These are phyloP conservation scores for Microcos paniculata DNA, from an alignment of 345 rosid genomes.

Conservation along the genomic window DNA sequence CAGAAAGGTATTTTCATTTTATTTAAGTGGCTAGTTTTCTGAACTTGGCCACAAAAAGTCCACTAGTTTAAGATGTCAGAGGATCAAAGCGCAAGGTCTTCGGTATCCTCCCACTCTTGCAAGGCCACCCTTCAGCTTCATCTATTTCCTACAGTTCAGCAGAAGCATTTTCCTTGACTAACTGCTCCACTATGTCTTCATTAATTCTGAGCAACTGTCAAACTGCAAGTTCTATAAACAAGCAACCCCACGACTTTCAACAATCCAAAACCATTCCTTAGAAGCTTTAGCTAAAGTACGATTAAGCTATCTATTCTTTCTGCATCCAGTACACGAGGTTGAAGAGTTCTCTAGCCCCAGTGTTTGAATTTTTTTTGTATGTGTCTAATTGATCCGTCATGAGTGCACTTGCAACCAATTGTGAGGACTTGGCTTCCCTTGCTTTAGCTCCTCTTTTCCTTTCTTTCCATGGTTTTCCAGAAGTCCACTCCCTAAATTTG, in stretches of 20 bases:
- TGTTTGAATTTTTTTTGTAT: slow-evolving; percentile 90
- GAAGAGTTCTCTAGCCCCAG: slow-evolving; percentile 93
- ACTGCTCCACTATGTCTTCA: slow-evolving; percentile 77
- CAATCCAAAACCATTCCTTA: slow-evolving; percentile 77
- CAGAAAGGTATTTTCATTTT: no score
- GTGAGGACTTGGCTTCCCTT: slow-evolving; percentile 33
- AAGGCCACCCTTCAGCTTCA: slow-evolving; percentile 74
- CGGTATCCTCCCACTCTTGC: slow-evolving; percentile 69
- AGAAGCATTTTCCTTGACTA: slow-evolving; percentile 58
- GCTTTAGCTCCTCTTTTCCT: slow-evolving; percentile 67
- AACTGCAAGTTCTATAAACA: slow-evolving; percentile 96
- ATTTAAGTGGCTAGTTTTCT: slow-evolving; percentile 40
- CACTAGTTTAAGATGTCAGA: slow-evolving; percentile 79
- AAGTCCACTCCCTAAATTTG: slow-evolving; percentile 65
- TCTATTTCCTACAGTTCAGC: slow-evolving; percentile 74
- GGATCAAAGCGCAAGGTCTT: slow-evolving; percentile 86
- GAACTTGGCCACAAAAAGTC: slow-evolving; percentile 83
- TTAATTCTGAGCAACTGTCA: slow-evolving; percentile 93
- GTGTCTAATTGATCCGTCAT: slow-evolving; percentile 90
- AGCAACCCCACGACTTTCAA: slow-evolving; percentile 79
- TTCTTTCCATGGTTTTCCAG: slow-evolving; percentile 83
- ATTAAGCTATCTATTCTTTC: slow-evolving; percentile 76
- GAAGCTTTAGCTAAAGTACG: slow-evolving; percentile 77
- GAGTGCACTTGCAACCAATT: slow-evolving; percentile 60
- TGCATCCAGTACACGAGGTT: slow-evolving; percentile 80